Evolutionary conservation across 2,329 filamentous ascomycete species (phyloP).

Genomic region (Pseudogymnoascus sp.): DNA sequence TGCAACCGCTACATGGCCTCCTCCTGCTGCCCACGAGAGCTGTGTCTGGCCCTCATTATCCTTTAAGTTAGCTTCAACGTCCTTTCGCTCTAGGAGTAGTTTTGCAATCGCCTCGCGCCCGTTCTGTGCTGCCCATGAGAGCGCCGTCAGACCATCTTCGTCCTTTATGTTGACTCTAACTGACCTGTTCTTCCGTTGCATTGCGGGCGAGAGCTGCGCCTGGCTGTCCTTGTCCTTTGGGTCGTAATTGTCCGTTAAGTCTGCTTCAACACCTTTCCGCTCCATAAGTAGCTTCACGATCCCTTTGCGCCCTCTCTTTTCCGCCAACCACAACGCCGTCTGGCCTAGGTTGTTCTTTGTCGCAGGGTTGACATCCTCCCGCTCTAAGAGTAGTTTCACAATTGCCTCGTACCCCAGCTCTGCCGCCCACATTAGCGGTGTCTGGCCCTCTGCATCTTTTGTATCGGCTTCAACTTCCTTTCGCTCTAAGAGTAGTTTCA

Average conservation of each 20-base stretch:
- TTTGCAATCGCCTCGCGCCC: neutral
- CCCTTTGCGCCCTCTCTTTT: neutral
- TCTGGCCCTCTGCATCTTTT: neutral
- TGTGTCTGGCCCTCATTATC: neutral
- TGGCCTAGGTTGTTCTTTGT: neutral
- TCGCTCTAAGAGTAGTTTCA: neutral
- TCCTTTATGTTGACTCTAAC: neutral
- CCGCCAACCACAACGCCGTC: neutral
- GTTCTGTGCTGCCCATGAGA: neutral
- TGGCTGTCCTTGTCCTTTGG: neutral
- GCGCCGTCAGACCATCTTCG: neutral
- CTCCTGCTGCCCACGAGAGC: neutral
- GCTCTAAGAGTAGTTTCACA: neutral
- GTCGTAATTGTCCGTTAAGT: neutral
- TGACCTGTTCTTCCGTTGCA: neutral
- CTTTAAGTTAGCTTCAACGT: neutral
- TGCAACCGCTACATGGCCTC: too few species aligned
- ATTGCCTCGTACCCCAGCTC: neutral
- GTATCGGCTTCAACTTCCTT: neutral
- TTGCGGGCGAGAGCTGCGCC: neutral
- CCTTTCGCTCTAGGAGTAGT: neutral
- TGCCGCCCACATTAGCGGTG: constrained; percentile 8
- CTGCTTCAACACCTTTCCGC: neutral
- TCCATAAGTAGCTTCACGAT: neutral
- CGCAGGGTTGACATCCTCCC: neutral